These are phyloP conservation scores for Apiotrichum siamense DNA, from an alignment of 1,284 basidiomycete genomes.

Conservation along the genomic window DNA sequence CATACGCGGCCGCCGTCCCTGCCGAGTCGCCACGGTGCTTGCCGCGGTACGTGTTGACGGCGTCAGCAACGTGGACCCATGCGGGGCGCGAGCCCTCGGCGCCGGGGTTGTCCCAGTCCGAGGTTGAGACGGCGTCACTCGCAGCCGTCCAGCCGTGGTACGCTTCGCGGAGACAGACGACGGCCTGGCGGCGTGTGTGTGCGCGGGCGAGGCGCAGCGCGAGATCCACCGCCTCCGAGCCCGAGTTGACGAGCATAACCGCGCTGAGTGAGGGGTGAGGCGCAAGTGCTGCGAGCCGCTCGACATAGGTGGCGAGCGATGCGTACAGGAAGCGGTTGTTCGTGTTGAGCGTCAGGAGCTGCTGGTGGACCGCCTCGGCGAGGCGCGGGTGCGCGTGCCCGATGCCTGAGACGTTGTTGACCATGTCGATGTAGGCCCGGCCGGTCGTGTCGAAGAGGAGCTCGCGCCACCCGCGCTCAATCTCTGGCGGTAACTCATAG, in stretches of 20 bases:
- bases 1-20: neutral
- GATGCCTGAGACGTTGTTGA: conserved; percentile 11
- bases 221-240: conserved; percentile 13
- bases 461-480: conserved; percentile 12
- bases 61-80: conserved; percentile 5
- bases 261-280: conserved; percentile 3
- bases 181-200: conserved; percentile 1
- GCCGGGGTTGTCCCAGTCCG: conserved; percentile 8
- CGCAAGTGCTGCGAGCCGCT: conserved; percentile 2
- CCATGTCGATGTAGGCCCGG: conserved; percentile 12
- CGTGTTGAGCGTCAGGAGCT: conserved; percentile 14
- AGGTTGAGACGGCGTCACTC: conserved; percentile 7
- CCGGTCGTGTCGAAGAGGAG: conserved; percentile 6
- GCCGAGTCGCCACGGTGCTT: neutral
- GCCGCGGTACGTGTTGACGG: conserved; percentile 10
- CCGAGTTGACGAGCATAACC: conserved; percentile 13
- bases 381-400: conserved; percentile 11
- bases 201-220: conserved; percentile 7
- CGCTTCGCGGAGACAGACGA: conserved; percentile 10
- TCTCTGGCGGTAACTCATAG: conserved; percentile 6
- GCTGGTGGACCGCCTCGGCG: conserved; percentile 5
- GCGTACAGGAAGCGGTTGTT: conserved; percentile 14
- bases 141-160: conserved; percentile 13
- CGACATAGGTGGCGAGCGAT: conserved; percentile 5
- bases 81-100: conserved; percentile 1